Evolutionary conservation across 2,329 filamentous ascomycete genomes (phyloP).

Genomic region (Alternaria ventricosa): DNA sequence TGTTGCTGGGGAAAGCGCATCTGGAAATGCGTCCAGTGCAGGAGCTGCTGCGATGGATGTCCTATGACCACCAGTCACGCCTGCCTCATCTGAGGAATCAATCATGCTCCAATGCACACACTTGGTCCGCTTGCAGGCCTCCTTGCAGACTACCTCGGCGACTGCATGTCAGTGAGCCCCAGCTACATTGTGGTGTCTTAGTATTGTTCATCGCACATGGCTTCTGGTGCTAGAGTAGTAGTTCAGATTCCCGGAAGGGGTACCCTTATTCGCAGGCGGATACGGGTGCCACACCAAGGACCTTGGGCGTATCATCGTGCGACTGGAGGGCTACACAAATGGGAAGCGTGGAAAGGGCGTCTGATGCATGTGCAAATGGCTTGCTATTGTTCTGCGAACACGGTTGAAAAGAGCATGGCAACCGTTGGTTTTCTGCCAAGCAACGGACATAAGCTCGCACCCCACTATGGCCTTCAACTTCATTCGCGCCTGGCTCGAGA

Average conservation of each 20-base stretch:
- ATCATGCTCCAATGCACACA: neutral
- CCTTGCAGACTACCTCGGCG: neutral
- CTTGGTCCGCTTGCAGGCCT: neutral
- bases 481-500: slow-evolving; percentile 21
- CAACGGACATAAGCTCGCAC: slow-evolving; percentile 12
- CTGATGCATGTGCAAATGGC: neutral
- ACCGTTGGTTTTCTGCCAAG: slow-evolving; percentile 17
- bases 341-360: neutral
- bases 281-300: neutral
- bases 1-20: neutral
- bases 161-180: neutral
- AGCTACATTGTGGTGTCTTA: neutral
- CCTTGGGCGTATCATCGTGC: neutral
- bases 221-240: neutral
- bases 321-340: neutral
- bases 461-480: slow-evolving; percentile 25
- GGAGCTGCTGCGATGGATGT: neutral
- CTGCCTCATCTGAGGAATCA: neutral
- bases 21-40: neutral
- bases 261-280: neutral
- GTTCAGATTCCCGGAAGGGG: neutral
- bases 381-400: slow-evolving; percentile 26
- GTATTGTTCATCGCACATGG: slow-evolving; percentile 5
- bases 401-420: slow-evolving; percentile 14
- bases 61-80: neutral